Conservation (phyloP, 2,329 filamentous ascomycete species). For the Epichloe brachyelytri region DNA sequence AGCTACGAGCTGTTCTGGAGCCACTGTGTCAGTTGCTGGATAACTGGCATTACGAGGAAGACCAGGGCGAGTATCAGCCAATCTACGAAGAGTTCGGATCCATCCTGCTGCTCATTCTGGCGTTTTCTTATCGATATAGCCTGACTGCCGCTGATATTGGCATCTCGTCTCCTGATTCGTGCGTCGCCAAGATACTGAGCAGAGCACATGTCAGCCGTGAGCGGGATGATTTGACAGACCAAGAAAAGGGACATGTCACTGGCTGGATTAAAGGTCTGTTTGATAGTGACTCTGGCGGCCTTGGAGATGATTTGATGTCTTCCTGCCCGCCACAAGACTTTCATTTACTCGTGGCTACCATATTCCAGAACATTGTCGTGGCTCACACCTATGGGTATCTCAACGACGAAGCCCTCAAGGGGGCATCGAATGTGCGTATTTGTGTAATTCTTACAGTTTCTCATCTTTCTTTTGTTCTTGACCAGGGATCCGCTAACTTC, state of each 20-base stretch:
- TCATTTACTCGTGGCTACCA: slow-evolving; percentile 61
- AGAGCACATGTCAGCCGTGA: slow-evolving; percentile 44
- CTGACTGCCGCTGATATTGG: slow-evolving; percentile 54
- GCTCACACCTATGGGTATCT: slow-evolving; percentile 55
- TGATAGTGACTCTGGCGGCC: slow-evolving; percentile 56
- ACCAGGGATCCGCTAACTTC: background rate
- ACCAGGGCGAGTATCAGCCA: slow-evolving; percentile 73
- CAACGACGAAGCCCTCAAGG: slow-evolving; percentile 56
- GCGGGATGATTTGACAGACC: slow-evolving; percentile 46
- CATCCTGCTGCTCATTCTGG: slow-evolving; percentile 59
- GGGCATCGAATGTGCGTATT: slow-evolving; percentile 59
- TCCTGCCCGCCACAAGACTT: slow-evolving; percentile 75
- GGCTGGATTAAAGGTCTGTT: slow-evolving; percentile 72
- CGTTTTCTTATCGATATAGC: slow-evolving; percentile 64
- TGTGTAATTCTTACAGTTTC: background rate
- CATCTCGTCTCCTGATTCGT: slow-evolving; percentile 44
- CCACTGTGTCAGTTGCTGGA: slow-evolving; percentile 66
- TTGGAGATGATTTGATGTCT: slow-evolving; percentile 70
- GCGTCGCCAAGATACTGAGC: slow-evolving; percentile 53
- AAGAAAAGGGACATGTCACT: slow-evolving; percentile 52
- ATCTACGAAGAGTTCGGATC: slow-evolving; percentile 79
- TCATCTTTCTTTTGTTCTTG: background rate
- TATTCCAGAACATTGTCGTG: slow-evolving; percentile 63
- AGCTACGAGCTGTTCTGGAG: slow-evolving; percentile 53
- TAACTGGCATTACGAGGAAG: slow-evolving; percentile 69